Evolutionary conservation across 768 basidiomycete genomes (phyloP).

Genomic region (Naganishia kalamii): DNA sequence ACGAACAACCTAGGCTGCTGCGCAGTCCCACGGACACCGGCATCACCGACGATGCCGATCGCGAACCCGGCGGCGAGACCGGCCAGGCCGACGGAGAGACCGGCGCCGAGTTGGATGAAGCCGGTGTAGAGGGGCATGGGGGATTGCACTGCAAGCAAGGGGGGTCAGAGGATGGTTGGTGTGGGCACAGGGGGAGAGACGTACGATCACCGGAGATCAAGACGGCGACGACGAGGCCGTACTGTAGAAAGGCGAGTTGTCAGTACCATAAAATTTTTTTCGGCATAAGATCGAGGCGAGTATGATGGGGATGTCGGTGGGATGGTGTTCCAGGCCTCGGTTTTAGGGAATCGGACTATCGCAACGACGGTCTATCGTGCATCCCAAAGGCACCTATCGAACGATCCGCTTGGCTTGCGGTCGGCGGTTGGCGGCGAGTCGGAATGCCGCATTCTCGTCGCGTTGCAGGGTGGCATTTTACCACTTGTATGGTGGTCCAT

Average conservation of each 20-base stretch:
- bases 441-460: too few species aligned
- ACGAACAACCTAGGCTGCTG: conserved; percentile 92
- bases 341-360: too few species aligned
- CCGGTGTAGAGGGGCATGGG: conserved; percentile 87
- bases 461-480: too few species aligned
- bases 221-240: conserved; percentile 98
- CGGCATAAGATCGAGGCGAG: too few species aligned
- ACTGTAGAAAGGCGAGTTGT: conserved; percentile 49
- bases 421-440: too few species aligned
- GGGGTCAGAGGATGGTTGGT: not conserved
- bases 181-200: conserved; percentile 46
- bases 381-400: too few species aligned
- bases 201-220: conserved; percentile 79
- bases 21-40: conserved; percentile 94
- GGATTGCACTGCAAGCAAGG: conserved; percentile 54
- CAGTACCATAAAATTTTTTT: too few species aligned
- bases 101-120: conserved; percentile 55
- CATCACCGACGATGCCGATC: conserved; percentile 95
- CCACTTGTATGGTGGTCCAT: too few species aligned
- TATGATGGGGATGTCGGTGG: too few species aligned
- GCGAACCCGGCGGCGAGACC: conserved; percentile 48
- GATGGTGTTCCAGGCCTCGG: too few species aligned
- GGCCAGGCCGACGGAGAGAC: conserved; percentile 94
- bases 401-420: too few species aligned
- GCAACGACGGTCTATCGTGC: too few species aligned